Percentiles rank a stretch among this genome's conserved stretches.
These are phyloP conservation scores for Adansonia digitata DNA, from an alignment of 345 rosid species.

Conservation along the genomic window DNA sequence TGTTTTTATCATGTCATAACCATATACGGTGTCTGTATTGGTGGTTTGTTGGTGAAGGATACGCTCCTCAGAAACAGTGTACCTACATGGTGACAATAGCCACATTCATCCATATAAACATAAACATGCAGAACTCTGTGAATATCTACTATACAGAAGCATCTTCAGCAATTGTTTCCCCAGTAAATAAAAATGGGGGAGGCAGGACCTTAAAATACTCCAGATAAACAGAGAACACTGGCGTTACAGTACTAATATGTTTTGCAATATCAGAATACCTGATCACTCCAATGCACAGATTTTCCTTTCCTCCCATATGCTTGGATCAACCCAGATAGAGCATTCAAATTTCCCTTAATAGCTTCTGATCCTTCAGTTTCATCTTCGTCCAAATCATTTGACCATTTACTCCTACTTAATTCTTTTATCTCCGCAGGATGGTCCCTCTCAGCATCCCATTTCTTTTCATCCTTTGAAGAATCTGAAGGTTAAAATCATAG, in stretches of 20 bases:
- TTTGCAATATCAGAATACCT: slow-evolving; percentile 35
- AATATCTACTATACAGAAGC: not conserved
- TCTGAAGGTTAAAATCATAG: slow-evolving; percentile 23
- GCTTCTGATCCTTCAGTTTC: slow-evolving; percentile 33
- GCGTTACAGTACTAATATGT: not conserved
- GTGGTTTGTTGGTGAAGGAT: not conserved
- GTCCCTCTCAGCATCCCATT: slow-evolving; percentile 36
- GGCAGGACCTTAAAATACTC: not conserved
- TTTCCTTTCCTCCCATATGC: slow-evolving; percentile 47
- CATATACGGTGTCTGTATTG: not conserved
- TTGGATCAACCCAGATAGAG: slow-evolving; percentile 47
- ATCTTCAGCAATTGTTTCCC: not conserved
- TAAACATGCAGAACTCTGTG: not conserved
- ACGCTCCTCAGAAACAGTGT: not conserved
- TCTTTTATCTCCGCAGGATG: slow-evolving; percentile 46
- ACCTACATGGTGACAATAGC: too few species aligned
- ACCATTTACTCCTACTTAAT: slow-evolving; percentile 86
- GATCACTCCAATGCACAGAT: slow-evolving; percentile 85
- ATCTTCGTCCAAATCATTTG: slow-evolving; percentile 59
- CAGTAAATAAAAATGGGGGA: not conserved
- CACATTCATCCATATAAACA: too few species aligned
- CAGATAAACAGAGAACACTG: not conserved
- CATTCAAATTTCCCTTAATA: slow-evolving; percentile 36
- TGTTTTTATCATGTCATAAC: not conserved
- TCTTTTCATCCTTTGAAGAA: slow-evolving; percentile 29